Evolutionary conservation across 2,329 filamentous ascomycete genomes (phyloP), one percentile per base, ranked within the genome.

Genomic region (Pseudopithomyces maydicus): DNA sequence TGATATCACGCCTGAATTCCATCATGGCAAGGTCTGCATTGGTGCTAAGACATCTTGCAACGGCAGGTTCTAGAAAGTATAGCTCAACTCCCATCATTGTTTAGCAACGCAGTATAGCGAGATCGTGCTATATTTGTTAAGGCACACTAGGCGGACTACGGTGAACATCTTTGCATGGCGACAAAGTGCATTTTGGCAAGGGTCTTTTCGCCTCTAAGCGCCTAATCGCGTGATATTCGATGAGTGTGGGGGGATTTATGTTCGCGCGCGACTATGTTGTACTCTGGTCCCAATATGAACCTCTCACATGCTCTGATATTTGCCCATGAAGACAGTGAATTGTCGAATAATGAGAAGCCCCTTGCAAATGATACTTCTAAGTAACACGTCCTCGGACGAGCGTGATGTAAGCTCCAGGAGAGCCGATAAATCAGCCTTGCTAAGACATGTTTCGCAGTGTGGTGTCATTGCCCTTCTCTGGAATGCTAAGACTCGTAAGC

Each of bases 381-480:
- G 22, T 6, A 17, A 17, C n/a, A 32, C 22, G 6, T 3, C 7
- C n/a, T 10, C 29, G 7, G 15, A 14, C 6, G n/a, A 15, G 32
- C 47, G 22, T 10, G 39, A 50, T 50, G 35, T 35, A 50, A 14
- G n/a, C 3, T 39, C n/a, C 33, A 39, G 35, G 35, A 39, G 20
- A 26, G 14, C 22, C n/a, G 47, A 50, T 50, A 22, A 50, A 41
- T 50, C 47, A 29, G 47, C 47, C 47, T 50, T 50, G 47, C 46
- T 49, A 39, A 41, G 35, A 50, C 47, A 41, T 42, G 26, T 33
- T 41, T 32, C 38, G 17, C 48, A 14, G 22, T 14, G 32, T 12
- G 23, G 48, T 38, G n/a, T 8, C 33, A 22, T 43, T 51, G 48
- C n/a, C 38, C 38, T 22, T 6, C 12, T 35, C 48, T 51, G 22